A percentile compares a stretch with the other conserved stretches of the same genome.
Evolutionary conservation across 1,284 basidiomycete species (phyloP).

Genomic region (Cystobasidium pallidum): DNA sequence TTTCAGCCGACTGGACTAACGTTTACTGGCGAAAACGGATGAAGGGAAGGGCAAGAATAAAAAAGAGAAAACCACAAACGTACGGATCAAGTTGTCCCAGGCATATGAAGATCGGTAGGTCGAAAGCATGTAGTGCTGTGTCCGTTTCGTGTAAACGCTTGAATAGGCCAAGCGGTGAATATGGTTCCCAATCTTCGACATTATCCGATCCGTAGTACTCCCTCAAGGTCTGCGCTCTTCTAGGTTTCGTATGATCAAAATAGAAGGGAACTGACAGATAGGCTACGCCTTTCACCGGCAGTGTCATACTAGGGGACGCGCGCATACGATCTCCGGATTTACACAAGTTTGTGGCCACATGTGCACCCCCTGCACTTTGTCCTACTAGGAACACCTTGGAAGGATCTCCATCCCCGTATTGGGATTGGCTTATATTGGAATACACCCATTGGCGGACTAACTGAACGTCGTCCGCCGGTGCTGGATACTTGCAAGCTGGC

Average conservation of each 20-base stretch:
- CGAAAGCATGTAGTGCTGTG: slow-evolving; percentile 7
- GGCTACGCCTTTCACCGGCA: slow-evolving; percentile 44
- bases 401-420: slow-evolving; percentile 35
- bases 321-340: slow-evolving; percentile 10
- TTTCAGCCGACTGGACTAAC: too few species aligned
- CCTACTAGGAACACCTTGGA: slow-evolving; percentile 46
- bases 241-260: slow-evolving; percentile 45
- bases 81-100: slow-evolving; percentile 44
- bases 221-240: slow-evolving; percentile 44
- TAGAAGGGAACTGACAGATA: slow-evolving; percentile 48
- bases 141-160: slow-evolving; percentile 11
- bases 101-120: slow-evolving; percentile 28
- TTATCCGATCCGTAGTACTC: slow-evolving; percentile 46
- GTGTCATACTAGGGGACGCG: slow-evolving; percentile 14
- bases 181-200: slow-evolving; percentile 16
- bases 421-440: neutral
- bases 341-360: slow-evolving; percentile 46
- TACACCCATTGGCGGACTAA: slow-evolving; percentile 37
- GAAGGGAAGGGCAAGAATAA: too few species aligned
- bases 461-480: slow-evolving; percentile 35
- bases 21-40: too few species aligned
- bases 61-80: too few species aligned
- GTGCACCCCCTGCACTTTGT: slow-evolving; percentile 46
- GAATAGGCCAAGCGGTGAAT: slow-evolving; percentile 31
- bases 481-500: slow-evolving; percentile 15